These are phyloP conservation scores for Rhizopogon vinicolor DNA, from an alignment of 768 basidiomycete genomes.

Conservation along the genomic window DNA sequence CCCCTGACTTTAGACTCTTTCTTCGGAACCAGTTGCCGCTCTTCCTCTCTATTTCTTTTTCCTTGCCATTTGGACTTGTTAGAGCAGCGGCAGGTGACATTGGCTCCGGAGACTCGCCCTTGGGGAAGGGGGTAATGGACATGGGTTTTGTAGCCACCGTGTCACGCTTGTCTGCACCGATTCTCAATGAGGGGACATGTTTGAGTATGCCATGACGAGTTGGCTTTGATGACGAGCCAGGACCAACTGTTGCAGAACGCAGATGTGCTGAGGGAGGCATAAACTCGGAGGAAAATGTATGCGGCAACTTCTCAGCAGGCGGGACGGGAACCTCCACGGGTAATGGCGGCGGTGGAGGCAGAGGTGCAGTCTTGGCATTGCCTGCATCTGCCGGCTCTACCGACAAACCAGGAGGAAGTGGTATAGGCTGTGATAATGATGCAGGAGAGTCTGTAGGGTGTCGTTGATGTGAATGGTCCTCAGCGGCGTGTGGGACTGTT, in stretches of 20 bases:
- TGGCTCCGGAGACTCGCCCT: slow-evolving; percentile 11
- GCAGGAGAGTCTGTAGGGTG: slow-evolving; percentile 22
- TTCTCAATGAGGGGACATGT: slow-evolving; percentile 18
- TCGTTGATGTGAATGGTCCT: slow-evolving; percentile 8
- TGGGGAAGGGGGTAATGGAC: slow-evolving; percentile 14
- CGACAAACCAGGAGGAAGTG: slow-evolving; percentile 34
- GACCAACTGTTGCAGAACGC: slow-evolving; percentile 6
- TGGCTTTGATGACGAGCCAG: slow-evolving; percentile 14
- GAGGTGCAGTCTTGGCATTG: slow-evolving; percentile 11
- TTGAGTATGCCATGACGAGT: slow-evolving; percentile 18
- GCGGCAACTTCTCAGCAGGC: slow-evolving; percentile 17
- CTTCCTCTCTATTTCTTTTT: slow-evolving; percentile 40
- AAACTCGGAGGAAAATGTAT: slow-evolving; percentile 13
- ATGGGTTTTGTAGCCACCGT: slow-evolving; percentile 5
- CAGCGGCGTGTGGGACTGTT: slow-evolving; percentile 16
- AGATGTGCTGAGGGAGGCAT: slow-evolving; percentile 9
- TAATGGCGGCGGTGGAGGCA: slow-evolving; percentile 15
- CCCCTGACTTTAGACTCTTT: slow-evolving; percentile 14
- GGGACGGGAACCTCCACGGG: slow-evolving; percentile 11
- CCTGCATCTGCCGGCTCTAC: slow-evolving; percentile 17
- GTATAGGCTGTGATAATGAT: slow-evolving; percentile 15
- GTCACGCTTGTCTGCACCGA: slow-evolving; percentile 15
- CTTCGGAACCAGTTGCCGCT: slow-evolving; percentile 26
- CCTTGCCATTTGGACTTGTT: slow-evolving; percentile 13
- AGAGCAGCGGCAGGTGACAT: slow-evolving; percentile 27